Evolutionary conservation across 805 yeast genomes (phyloP), one percentile per base, ranked within the genome.

Genomic region (Metschnikowia chrysomelidarum): DNA sequence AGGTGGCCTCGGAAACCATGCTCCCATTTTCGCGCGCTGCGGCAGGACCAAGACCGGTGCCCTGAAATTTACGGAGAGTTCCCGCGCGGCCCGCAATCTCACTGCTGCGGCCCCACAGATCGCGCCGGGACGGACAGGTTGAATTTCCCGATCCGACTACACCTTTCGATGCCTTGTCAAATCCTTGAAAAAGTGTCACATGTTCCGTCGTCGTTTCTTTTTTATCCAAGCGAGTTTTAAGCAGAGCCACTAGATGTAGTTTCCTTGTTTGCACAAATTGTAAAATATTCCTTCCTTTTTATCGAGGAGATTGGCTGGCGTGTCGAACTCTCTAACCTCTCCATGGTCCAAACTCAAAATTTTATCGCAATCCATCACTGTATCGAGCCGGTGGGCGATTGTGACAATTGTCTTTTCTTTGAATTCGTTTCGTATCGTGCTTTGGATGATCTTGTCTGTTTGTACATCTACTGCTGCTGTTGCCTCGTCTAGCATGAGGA

Each of bases 291-390:
- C 61, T 3, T 57, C 52, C 20, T 64, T 50, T 31, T 74, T 53
- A 17, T 62, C 48, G 30, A 79, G 51, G 36, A 80, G 57, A 9
- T 54, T 62, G 6, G 55, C 54, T 0, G 95, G 95, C 43, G 40
- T 13, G 34, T 49, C 56, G 20, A 43, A 55, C 34, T 55, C 59
- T 25, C 36, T 38, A 6, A 55, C 53, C 16, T 43, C 39, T 1
- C 60, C 60, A 12, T 44, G 39, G 31, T 50, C 57, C 37, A 55
- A 44, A 5, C 54, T 54, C 34, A 55, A 38, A 6, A 55, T 49
- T n/a, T 52, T 39, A 32, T 55, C 60, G 30, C 56, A 49, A 38
- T 54, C 60, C 50, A 54, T 42, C 27, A 56, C 51, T 3, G 60
- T 54, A 19, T 54, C 60, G 12, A 56, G 40, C 16, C 60, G 41